Evolutionary conservation across 2,329 filamentous ascomycete species (phyloP).

Genomic region (Ambrosiella beaveri): DNA sequence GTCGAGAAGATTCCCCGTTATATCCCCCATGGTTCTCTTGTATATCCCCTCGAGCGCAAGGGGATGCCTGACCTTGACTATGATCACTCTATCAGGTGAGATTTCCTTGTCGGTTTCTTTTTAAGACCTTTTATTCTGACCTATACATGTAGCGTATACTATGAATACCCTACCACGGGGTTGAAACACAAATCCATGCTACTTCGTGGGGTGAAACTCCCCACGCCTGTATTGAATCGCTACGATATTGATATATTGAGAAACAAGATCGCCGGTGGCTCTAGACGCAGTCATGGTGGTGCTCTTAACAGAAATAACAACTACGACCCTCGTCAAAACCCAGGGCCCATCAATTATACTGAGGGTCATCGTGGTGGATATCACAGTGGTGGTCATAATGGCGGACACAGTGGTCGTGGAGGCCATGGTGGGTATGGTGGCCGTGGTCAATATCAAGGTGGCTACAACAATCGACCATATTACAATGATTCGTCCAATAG

Average conservation of each 20-base stretch:
- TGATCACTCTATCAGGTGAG: conserved; percentile 65
- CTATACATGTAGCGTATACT: conserved; percentile 48
- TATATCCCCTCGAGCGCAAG: conserved; percentile 56
- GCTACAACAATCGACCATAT: conserved; percentile 14
- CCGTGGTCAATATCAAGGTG: conserved; percentile 2
- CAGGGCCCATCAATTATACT: conserved; percentile 17
- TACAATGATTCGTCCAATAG: not conserved
- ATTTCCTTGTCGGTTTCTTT: conserved; percentile 1
- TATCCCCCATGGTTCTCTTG: conserved; percentile 65
- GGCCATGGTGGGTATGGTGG: not conserved
- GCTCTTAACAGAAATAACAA: conserved; percentile 25
- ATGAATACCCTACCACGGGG: conserved; percentile 57
- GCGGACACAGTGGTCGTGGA: conserved; percentile 2
- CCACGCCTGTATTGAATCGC: conserved; percentile 52
- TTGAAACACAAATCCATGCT: conserved; percentile 87
- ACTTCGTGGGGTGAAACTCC: conserved; percentile 62
- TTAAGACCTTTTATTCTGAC: conserved; percentile 18
- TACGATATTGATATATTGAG: conserved; percentile 60
- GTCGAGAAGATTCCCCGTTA: conserved; percentile 71
- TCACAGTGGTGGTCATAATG: conserved; percentile 4
- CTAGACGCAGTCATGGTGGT: conserved; percentile 54
- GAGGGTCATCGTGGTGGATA: conserved; percentile 24
- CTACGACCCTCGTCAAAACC: conserved; percentile 8
- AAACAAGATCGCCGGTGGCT: conserved; percentile 39
- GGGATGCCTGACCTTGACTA: conserved; percentile 64